Evolutionary conservation across 2,329 filamentous ascomycete genomes (phyloP), one percentile per base, ranked within the genome.

Genomic region (Rhexocercosporidium sp.): DNA sequence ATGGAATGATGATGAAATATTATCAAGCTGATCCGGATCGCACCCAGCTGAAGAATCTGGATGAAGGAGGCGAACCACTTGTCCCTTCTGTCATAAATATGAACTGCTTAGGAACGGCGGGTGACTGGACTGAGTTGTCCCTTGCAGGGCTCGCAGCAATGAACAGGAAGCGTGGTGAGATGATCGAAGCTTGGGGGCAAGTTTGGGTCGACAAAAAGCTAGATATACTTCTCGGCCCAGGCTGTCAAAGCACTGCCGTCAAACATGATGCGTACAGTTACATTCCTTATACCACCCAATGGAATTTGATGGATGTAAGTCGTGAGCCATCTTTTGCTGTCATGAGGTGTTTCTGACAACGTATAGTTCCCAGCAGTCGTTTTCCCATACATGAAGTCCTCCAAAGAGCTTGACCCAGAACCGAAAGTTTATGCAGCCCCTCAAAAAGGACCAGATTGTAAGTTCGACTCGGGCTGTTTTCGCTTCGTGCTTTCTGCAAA

Each of bases 231-330:
- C 47, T 51, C 22, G 47, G 47, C 1, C 51, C 51, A 54, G 51
- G 51, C 29, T 54, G 51, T 12, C 29, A 54, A 18, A 54, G 51
- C 27, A 54, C 51, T n/a, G 51, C 27, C 16, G 51, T 54, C 16
- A 54, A 54, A 27, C 51, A 54, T 54, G 51, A 54, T 34, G 29
- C 27, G 2, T 54, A 54, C 18, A 56, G 53, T 14, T 56, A 12
- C n/a, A 39, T 56, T 12, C 53, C 53, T 18, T 56, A 56, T 31
- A 56, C 53, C 29, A 56, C 53, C n/a, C 53, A 56, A 16, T 56
- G 53, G 53, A 56, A 56, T 8, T 34, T 56, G n/a, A 56, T 56
- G 53, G 53, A 56, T 18, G 53, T 56, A 56, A 37, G 53, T 56
- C 29, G 11, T 4, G 44, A 47, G n/a, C 6, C 20, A 9, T 20